These are phyloP conservation scores for Aureobasidium sp. DNA, from an alignment of 2,329 filamentous ascomycete genomes.

Conservation along the genomic window DNA sequence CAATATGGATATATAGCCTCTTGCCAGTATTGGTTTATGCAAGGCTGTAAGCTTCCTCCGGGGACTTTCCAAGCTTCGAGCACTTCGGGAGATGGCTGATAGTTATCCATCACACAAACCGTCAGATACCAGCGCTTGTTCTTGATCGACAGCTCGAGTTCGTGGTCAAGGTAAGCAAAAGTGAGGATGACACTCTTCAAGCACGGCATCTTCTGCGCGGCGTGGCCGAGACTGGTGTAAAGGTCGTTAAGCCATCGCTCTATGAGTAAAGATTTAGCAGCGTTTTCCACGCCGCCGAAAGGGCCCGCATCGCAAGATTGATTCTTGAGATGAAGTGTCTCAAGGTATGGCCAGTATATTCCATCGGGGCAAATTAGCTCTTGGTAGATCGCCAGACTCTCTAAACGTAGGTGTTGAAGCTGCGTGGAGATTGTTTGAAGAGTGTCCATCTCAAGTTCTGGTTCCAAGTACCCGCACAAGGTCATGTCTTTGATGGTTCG, in stretches of 20 bases:
- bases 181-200: background rate
- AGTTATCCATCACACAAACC: background rate
- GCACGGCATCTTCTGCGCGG: background rate
- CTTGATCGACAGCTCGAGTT: background rate
- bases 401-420: background rate
- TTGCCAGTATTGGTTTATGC: background rate
- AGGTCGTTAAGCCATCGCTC: background rate
- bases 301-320: background rate
- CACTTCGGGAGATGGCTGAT: background rate
- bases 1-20: background rate
- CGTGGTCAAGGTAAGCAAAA: background rate
- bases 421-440: background rate
- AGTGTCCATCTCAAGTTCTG: background rate
- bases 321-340: background rate
- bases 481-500: background rate
- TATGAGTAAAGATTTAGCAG: background rate
- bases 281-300: background rate
- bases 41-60: constrained; percentile 3
- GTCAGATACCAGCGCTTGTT: background rate
- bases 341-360: background rate
- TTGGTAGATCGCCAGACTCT: background rate
- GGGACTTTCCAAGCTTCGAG: constrained; percentile 4
- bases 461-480: background rate
- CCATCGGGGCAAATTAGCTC: background rate
- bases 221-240: background rate